These are phyloP conservation scores for Mortierella sp. DNA, from an alignment of 371 early-diverging fungal species.

Conservation along the genomic window DNA sequence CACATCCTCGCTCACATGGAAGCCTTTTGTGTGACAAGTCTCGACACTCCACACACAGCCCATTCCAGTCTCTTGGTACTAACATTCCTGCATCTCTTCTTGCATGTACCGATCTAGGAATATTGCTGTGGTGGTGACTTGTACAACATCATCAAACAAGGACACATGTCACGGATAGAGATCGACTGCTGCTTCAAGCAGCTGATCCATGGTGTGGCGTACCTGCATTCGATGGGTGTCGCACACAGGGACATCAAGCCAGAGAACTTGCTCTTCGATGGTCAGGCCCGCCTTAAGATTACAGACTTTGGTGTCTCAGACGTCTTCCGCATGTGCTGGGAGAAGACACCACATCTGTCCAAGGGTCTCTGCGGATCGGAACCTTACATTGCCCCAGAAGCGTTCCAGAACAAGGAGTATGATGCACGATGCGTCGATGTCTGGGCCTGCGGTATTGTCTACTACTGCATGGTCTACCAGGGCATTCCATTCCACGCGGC, in stretches of 20 bases:
- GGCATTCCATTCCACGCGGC: constrained; percentile 83
- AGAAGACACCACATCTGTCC: constrained; percentile 72
- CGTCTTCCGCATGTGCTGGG: constrained; percentile 87
- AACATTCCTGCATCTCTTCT: neutral
- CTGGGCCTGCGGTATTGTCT: constrained; percentile 88
- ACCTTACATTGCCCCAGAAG: constrained; percentile 94
- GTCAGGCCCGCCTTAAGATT: constrained; percentile 87
- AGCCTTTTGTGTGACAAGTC: too few relatives aligned
- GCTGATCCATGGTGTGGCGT: constrained; percentile 87
- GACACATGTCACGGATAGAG: constrained; percentile 75
- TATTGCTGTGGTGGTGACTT: constrained; percentile 89
- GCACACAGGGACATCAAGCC: constrained; percentile 92
- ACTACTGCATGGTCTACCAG: constrained; percentile 81
- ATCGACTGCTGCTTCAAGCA: constrained; percentile 93
- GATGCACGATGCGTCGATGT: constrained; percentile 84
- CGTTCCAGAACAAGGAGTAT: constrained; percentile 72
- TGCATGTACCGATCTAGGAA: constrained; percentile 35
- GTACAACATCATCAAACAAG: constrained; percentile 77
- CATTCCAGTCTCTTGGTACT: neutral
- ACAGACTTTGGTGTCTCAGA: constrained; percentile 98
- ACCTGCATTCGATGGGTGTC: constrained; percentile 94
- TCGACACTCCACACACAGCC: too few relatives aligned
- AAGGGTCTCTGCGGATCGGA: constrained; percentile 86
- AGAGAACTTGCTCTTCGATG: constrained; percentile 92
- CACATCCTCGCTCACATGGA: too few relatives aligned